Conservation (phyloP, 257 asterid genomes). For the Cinchona pubescens region DNA sequence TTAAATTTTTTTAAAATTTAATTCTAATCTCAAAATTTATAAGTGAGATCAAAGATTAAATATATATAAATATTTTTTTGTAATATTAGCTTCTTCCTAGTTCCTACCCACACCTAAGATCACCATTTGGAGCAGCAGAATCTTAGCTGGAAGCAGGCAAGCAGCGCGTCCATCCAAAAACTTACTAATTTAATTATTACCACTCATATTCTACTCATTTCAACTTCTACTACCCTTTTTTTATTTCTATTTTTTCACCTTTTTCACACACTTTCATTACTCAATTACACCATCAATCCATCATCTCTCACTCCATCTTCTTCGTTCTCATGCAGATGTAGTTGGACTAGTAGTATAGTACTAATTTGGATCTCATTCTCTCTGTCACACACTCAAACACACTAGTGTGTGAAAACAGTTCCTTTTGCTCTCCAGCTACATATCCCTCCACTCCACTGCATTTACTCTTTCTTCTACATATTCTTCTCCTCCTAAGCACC, state of each 20-base stretch:
- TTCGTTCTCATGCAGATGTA: too few species aligned
- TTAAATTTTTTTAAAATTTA: too few species aligned
- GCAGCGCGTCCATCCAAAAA: background rate
- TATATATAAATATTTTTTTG: too few species aligned
- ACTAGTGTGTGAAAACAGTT: background rate
- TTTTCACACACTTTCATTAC: constrained; percentile 18
- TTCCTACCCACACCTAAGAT: constrained; percentile 2
- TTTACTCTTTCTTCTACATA: too few species aligned
- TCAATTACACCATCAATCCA: constrained; percentile 5
- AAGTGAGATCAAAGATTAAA: too few species aligned
- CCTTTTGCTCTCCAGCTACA: too few species aligned
- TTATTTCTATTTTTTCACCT: constrained; percentile 11
- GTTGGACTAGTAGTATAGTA: too few species aligned
- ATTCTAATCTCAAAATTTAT: too few species aligned
- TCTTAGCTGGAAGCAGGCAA: constrained; percentile 27
- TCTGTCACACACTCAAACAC: background rate
- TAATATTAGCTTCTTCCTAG: background rate
- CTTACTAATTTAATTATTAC: background rate
- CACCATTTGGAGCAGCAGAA: constrained; percentile 9
- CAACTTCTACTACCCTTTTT: too few species aligned
- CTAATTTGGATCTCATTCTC: too few species aligned
- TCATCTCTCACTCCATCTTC: background rate
- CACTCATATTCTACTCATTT: background rate
- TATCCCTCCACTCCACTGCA: too few species aligned
- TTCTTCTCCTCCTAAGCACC: too few species aligned